These are phyloP conservation scores for Phytophthora palmivora DNA, from an alignment of 352 stramenopile genomes.

Conservation along the genomic window DNA sequence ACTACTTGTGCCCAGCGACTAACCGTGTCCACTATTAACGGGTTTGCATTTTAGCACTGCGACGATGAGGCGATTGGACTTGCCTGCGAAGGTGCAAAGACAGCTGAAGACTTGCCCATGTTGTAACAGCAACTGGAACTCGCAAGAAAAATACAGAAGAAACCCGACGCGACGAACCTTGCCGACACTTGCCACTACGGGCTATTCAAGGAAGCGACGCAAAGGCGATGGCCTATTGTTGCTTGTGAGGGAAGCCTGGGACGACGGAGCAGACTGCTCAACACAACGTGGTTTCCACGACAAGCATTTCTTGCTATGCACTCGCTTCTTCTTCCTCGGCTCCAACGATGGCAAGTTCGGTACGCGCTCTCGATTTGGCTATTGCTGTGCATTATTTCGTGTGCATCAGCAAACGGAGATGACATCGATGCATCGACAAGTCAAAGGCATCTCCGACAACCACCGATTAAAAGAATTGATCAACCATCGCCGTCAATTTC, in stretches of 20 bases:
- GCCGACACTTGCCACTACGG: constrained; percentile 12
- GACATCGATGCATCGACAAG: constrained; percentile 6
- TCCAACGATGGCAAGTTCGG: constrained; percentile 11
- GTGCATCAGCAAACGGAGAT: neutral
- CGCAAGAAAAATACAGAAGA: constrained; percentile 30
- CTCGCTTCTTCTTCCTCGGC: neutral
- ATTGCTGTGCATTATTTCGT: constrained; percentile 13
- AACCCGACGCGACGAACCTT: constrained; percentile 27
- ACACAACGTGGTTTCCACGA: constrained; percentile 21
- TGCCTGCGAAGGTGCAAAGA: constrained; percentile 17
- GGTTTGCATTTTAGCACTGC: too few species aligned
- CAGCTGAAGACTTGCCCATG: neutral
- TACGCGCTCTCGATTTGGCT: constrained; percentile 6
- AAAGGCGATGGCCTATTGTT: constrained; percentile 25
- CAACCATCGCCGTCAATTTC: neutral
- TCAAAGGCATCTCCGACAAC: constrained; percentile 17
- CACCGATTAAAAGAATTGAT: constrained; percentile 1
- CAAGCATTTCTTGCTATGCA: constrained; percentile 17
- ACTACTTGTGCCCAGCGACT: too few species aligned
- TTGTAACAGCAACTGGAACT: constrained; percentile 16
- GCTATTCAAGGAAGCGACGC: constrained; percentile 30
- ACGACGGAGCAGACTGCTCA: constrained; percentile 1
- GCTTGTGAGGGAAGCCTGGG: constrained; percentile 16
- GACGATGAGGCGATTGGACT: constrained; percentile 3
- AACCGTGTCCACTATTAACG: too few species aligned